Percentiles rank a stretch among this genome's conserved stretches.
phyloP scores from a whole-genome alignment of 148 eudicot species.

The Rhododendron kiyosumense region DNA sequence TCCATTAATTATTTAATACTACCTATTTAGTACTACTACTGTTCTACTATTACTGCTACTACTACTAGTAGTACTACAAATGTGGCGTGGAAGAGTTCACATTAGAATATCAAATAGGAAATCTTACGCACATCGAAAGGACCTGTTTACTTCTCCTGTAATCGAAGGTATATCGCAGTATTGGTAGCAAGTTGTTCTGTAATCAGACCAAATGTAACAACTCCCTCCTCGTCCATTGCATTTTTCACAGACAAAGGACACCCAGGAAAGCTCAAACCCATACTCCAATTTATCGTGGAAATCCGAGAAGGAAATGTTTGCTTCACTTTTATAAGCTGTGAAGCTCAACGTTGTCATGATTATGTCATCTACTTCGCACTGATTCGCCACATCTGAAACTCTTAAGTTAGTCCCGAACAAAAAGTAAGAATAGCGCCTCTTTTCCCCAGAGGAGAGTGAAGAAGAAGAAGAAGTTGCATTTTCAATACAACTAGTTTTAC shows the following conservation, averaged over 20 bases:
- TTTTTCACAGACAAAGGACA: not conserved
- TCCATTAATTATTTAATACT: too few species aligned
- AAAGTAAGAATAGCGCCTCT: not conserved
- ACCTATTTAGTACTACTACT: too few species aligned
- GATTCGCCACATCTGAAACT: not conserved
- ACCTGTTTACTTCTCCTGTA: too few species aligned
- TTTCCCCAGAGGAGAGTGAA: not conserved
- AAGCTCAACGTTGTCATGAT: not conserved
- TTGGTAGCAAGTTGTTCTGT: too few species aligned
- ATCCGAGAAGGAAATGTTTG: not conserved
- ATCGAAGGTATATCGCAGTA: too few species aligned
- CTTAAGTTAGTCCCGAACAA: not conserved
- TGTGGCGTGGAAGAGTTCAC: too few species aligned
- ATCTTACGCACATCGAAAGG: too few species aligned
- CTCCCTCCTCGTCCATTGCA: too few species aligned
- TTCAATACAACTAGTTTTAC: not conserved
- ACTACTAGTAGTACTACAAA: too few species aligned
- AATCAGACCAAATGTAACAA: too few species aligned
- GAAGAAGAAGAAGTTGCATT: not conserved
- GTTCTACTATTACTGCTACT: too few species aligned
- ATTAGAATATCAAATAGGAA: too few species aligned
- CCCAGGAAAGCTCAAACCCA: not conserved
- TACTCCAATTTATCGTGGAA: not conserved
- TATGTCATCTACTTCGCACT: not conserved
- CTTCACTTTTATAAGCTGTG: not conserved